Base-by-base conservation (phyloP, 179 eudicot species). In the Corrigiola litoralis region DNA sequence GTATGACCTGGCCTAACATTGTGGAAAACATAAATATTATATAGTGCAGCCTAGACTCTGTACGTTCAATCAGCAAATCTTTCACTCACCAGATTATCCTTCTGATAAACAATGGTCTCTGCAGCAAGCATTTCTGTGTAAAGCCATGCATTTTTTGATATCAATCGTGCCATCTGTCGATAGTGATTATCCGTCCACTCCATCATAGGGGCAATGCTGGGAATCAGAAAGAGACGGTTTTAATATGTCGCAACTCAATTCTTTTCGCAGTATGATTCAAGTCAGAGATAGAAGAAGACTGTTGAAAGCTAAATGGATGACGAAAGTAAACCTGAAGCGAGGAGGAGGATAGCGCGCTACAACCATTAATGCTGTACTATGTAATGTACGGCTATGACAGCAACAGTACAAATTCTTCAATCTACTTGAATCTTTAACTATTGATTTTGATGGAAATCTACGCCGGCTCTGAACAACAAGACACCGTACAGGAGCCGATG, bases 121-220 rank as follows among this genome's bases (percentile, higher is more conserved):
- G 95, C 97, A 66, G 99, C 91, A 77, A 86, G 70, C 98, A 92
- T 92, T 83, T 92, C 96, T 5, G 98, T 87, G 61, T 85, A 92
- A 59, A 92, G 88, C 98, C 99, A 94, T 21, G 99, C 89, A 71
- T 86, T 84, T 71, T 94, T 94, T 18, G 97, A 81, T 42, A 94
- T 77, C 52, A 86, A 78, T 25, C 99, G 81, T 23, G 99, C 99
- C 60, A 94, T 75, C 60, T 77, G 79, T 69, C 99, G 84, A 58
- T 76, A 94, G 77, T 90, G 95, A 80, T 78, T 86, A 72, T 90
- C 94, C 6, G 97, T 90, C 94, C 91, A 92, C 13, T 92, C 98
- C 98, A 92, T 92, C 98, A 92, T 92, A 38, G 98, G 98, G 65
- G 98, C 98, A 74, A 92, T 75, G 80, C 98, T 92, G 77, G 11